These are phyloP conservation scores for Chlorella sorokiniana DNA, from an alignment of 139 green algal genomes.

Conservation along the genomic window DNA sequence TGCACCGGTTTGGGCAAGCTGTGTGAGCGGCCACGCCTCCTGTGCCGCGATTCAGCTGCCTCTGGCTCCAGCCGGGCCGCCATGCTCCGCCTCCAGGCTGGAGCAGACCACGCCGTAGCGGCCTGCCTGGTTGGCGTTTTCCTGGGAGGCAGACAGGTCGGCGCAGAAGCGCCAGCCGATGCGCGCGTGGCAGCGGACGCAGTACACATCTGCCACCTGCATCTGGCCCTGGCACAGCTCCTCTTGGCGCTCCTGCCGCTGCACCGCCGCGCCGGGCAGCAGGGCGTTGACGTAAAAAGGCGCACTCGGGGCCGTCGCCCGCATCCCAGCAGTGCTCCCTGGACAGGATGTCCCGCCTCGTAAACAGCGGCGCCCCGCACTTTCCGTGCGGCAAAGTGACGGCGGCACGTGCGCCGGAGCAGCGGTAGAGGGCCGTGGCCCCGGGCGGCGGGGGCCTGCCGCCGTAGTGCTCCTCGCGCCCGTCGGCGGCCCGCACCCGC, in stretches of 20 bases:
- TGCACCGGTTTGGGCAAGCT: too few species aligned
- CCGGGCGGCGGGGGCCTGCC: neutral
- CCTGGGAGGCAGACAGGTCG: neutral
- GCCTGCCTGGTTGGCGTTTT: conserved; percentile 24
- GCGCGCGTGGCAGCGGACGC: conserved; percentile 6
- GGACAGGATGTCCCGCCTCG: neutral
- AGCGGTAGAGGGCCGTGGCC: neutral
- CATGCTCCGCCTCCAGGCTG: neutral
- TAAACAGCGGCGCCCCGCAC: conserved; percentile 7
- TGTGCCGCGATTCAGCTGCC: too few species aligned
- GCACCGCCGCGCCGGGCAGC: neutral
- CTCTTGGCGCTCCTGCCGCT: conserved; percentile 12
- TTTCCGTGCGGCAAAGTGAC: neutral
- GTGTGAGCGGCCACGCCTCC: too few species aligned
- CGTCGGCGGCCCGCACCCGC: neutral
- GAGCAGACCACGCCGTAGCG: conserved; percentile 19
- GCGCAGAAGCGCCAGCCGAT: conserved; percentile 15
- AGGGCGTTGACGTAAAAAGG: conserved; percentile 20
- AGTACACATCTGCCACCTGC: conserved; percentile 17
- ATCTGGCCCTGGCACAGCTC: conserved; percentile 31
- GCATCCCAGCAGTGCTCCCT: conserved; percentile 28
- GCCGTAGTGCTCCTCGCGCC: neutral
- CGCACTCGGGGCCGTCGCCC: neutral
- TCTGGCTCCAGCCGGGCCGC: neutral
- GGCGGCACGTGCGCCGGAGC: neutral